Base-by-base conservation (phyloP, 805 yeast genomes). In the Saccharomycopsis schoenii region DNA sequence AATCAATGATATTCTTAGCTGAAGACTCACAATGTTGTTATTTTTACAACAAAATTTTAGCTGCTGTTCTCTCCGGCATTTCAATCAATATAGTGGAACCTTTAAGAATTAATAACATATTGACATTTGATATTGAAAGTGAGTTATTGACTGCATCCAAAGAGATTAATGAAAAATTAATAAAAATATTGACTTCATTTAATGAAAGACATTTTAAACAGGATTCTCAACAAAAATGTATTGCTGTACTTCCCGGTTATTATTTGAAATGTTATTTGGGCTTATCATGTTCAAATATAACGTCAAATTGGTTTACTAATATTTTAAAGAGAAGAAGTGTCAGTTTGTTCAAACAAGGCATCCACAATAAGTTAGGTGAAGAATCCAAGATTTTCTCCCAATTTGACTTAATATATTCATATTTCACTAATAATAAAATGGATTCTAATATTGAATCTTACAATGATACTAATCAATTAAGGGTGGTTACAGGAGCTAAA, bases 311-410 rank as follows among this genome's bases (percentile, higher is more conserved):
- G 52, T 25, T 47, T 24, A 24, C 52, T 47, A 56, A 58, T 21
- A 6, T 63, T 2, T 39, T 59, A 19, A 37, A 56, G 6, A 60
- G 62, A 17, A 25, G 65, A n/a, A 57, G 61, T 25, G 60, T 61
- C 39, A 57, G 57, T 60, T 36, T 63, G 11, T 57, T 63, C 17
- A 56, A 56, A 41, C 60, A 61, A 47, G 37, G 54, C 8, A 40
- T 60, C n/a, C 61, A 59, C 55, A 58, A 47, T 36, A 24, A 39
- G 12, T 21, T 58, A 2, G 63, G 60, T 11, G 52, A 56, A 17
- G 39, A 40, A 8, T 24, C 58, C 9, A 15, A 40, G 11, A 15
- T 37, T 41, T 56, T 56, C 39, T 24, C 36, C 17, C 58, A 40
- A 14, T 8, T n/a, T 10, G 37, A 47, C 15, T 25, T 42, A 6